phyloP scores from a whole-genome alignment of 106 monocot genomes.

The Acanthochlamys bracteata region DNA sequence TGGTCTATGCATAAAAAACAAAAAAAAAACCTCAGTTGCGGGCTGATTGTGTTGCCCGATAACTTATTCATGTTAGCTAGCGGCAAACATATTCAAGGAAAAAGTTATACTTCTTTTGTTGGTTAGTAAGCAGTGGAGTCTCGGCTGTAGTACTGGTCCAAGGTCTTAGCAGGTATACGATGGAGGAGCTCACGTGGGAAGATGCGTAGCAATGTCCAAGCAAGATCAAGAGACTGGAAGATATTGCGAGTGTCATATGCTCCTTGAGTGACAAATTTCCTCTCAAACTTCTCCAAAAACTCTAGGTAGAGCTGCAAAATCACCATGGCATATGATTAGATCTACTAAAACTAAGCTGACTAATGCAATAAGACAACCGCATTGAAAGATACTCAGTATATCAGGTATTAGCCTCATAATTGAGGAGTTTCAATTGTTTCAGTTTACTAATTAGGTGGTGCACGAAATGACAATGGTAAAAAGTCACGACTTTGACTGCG shows the following conservation, averaged over 20 bases:
- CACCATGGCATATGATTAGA: conserved; percentile 6
- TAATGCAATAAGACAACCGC: no score
- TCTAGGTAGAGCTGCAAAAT: conserved; percentile 81
- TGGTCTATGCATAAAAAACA: background rate
- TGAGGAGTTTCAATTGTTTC: no score
- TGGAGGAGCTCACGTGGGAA: conserved; percentile 96
- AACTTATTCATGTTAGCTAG: background rate
- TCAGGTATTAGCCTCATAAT: no score
- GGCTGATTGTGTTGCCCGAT: background rate
- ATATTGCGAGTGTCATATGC: conserved; percentile 97
- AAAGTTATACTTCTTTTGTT: background rate
- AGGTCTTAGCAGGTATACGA: conserved; percentile 93
- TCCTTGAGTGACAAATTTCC: conserved; percentile 86
- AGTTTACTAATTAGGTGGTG: no score
- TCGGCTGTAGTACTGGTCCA: conserved; percentile 83
- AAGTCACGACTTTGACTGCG: no score
- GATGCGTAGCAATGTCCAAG: conserved; percentile 94
- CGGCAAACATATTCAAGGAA: background rate
- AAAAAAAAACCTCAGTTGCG: conserved; percentile 3
- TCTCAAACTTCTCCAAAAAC: conserved; percentile 93
- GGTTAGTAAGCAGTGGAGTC: conserved; percentile 45
- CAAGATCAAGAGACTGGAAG: conserved; percentile 89
- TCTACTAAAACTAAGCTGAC: background rate
- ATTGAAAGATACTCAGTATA: no score
- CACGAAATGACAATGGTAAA: no score